Evolutionary conservation across 208 protist genomes (phyloP).

Genomic region (Acanthamoeba rhysodes): DNA sequence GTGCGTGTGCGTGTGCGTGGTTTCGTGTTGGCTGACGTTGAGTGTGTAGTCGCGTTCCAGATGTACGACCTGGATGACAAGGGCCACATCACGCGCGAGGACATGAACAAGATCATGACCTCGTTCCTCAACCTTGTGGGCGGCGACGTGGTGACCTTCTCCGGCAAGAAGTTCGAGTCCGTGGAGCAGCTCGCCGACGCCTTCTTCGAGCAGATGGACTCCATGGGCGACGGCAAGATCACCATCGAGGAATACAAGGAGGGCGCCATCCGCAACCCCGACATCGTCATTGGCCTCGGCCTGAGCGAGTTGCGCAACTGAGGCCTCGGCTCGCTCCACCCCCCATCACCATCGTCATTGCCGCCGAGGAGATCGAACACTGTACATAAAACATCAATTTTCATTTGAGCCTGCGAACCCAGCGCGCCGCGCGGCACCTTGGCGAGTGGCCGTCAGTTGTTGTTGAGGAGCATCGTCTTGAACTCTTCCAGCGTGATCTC

Average conservation of each 20-base stretch:
- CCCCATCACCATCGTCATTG: too few relatives aligned
- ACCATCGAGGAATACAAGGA: conserved; percentile 75
- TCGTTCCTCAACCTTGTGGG: conserved; percentile 92
- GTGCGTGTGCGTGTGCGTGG: not conserved
- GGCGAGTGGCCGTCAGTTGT: not conserved
- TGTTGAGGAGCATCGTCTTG: conserved; percentile 87
- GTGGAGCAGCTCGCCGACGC: conserved; percentile 63
- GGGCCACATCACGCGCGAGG: conserved; percentile 92
- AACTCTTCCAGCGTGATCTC: conserved; percentile 93
- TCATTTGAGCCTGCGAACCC: too few relatives aligned
- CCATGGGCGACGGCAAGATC: conserved; percentile 26
- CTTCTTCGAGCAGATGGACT: conserved; percentile 77
- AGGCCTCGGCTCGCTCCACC: too few relatives aligned
- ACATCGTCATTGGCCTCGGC: conserved; percentile 86
- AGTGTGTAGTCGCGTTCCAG: conserved; percentile 92
- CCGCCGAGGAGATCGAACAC: too few relatives aligned
- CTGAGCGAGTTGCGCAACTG: not conserved
- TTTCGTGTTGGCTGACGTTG: not conserved
- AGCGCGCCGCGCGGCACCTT: too few relatives aligned
- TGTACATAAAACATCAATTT: too few relatives aligned
- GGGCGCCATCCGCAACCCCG: conserved; percentile 85
- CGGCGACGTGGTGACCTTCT: conserved; percentile 85
- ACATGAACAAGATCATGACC: conserved; percentile 94
- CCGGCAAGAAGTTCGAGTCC: conserved; percentile 80
- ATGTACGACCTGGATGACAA: conserved; percentile 95